Base-by-base conservation (phyloP, 2,329 filamentous ascomycete species). In the Pestalotiopsis sp. region DNA sequence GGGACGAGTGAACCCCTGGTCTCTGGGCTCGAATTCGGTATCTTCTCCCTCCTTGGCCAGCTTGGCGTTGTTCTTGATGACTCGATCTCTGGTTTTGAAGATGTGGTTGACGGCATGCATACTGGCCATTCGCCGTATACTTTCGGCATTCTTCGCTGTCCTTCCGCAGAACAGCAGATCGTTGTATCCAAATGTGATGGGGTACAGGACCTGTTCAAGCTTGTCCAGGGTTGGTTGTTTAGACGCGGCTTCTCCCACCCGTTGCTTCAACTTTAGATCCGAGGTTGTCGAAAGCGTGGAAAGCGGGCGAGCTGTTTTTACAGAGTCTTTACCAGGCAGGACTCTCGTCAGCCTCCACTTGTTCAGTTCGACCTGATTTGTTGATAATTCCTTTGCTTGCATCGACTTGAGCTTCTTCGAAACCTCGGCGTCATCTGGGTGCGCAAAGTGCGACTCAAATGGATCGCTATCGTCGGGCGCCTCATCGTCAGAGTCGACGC, bases 1-100 rank as follows among this genome's bases (percentile, higher is more conserved):
- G 7, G 96, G 96, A 4, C 96, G 87, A 0, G 95, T 98, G 80
- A 98, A 99, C 0, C 96, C 96, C 80, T 99, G 96, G 73, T 99
- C 96, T 71, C 94, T 90, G 20, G 94, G 84, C 73, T 97, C 94
- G 4, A 92, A 82, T 49, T 93, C 91, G 17, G 87, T 83, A 49
- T 86, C 85, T 11, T 87, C 86, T 4, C 89, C 86, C 67, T 92
- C 89, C 73, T 90, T 91, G 11, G 91, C 85, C 12, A 97, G 81
- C 72, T 91, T 93, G 67, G 92, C 89, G 76, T 95, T 98, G 81
- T 98, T 97, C 80, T 97, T 98, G 70, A 98, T 88, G 0, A 98
- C 92, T 38, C 91, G 89, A 76, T 98, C 95, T 72, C 96, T 90
- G 1, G 95, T 98, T 89, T 97, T 98, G 80, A 97, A 91, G 56